Percentiles rank a stretch among this genome's conserved stretches.
Conservation (phyloP, 345 rosid genomes). For the Cardamine resedifolia region DNA sequence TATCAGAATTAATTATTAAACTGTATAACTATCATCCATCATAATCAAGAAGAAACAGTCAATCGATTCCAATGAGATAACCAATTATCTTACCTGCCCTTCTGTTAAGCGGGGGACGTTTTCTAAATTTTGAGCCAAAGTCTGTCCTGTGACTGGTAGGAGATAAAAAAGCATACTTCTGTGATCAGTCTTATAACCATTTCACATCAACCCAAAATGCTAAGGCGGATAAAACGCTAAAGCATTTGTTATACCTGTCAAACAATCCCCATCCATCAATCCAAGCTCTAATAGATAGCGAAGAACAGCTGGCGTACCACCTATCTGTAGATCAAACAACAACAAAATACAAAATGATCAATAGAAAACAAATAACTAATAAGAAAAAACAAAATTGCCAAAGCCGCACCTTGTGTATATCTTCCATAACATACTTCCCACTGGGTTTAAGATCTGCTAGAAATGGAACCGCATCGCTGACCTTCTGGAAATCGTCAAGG, state of each 20-base stretch:
- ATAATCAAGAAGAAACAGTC: conserved; percentile 13
- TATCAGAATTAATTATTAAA: neutral
- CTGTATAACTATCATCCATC: neutral
- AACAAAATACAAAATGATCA: conserved; percentile 20
- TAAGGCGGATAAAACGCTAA: neutral
- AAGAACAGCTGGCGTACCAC: conserved; percentile 83
- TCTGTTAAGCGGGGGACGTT: conserved; percentile 66
- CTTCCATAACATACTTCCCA: conserved; percentile 98
- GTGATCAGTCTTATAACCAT: conserved; percentile 2
- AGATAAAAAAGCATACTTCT: conserved; percentile 3
- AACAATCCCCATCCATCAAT: conserved; percentile 66
- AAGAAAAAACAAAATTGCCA: neutral
- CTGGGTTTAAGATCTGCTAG: conserved; percentile 98
- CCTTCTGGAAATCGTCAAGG: conserved; percentile 94
- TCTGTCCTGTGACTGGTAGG: conserved; percentile 82
- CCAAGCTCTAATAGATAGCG: conserved; percentile 68
- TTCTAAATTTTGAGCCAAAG: conserved; percentile 76
- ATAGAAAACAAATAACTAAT: neutral
- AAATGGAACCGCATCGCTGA: conserved; percentile 87
- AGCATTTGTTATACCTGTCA: conserved; percentile 64
- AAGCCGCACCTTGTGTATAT: conserved; percentile 77
- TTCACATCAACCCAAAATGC: conserved; percentile 10
- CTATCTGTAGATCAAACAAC: conserved; percentile 47
- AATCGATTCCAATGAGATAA: neutral
- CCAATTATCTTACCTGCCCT: conserved; percentile 61